Evolutionary conservation across 768 basidiomycete genomes (phyloP).

Genomic region (Podaxis pistillaris): DNA sequence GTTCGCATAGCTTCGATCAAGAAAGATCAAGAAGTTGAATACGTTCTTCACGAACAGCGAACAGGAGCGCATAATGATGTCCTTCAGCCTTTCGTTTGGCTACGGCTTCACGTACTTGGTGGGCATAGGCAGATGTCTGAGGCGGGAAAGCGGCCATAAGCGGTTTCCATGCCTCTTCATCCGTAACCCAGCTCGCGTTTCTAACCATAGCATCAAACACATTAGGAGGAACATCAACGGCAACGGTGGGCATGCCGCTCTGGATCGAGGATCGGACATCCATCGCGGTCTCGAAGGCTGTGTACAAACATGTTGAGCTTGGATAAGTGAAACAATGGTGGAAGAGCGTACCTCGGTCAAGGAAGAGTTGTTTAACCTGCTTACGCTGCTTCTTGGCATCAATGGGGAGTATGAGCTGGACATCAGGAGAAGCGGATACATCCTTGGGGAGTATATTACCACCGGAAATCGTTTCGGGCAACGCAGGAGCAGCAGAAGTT

Average conservation of each 20-base stretch:
- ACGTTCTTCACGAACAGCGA: constrained; percentile 68
- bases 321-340: not conserved
- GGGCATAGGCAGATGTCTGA: constrained; percentile 58
- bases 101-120: constrained; percentile 66
- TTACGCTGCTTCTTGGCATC: constrained; percentile 77
- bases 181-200: constrained; percentile 61
- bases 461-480: constrained; percentile 34
- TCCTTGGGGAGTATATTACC: constrained; percentile 40
- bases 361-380: constrained; percentile 64
- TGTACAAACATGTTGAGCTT: not conserved
- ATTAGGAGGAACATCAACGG: constrained; percentile 59
- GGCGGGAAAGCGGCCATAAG: constrained; percentile 55
- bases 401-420: constrained; percentile 64
- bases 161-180: constrained; percentile 74
- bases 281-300: constrained; percentile 63
- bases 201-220: constrained; percentile 65
- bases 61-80: constrained; percentile 59
- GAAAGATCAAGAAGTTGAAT: constrained; percentile 42
- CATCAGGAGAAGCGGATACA: constrained; percentile 35
- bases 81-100: constrained; percentile 63
- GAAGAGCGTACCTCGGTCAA: constrained; percentile 56
- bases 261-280: constrained; percentile 60
- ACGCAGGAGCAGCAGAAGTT: constrained; percentile 52
- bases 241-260: constrained; percentile 64
- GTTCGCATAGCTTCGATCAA: not conserved